Percentiles rank a stretch among this genome's conserved stretches.
These are phyloP conservation scores for Thielaviopsis ethacetica DNA, from an alignment of 2,329 filamentous ascomycete genomes.

Conservation along the genomic window DNA sequence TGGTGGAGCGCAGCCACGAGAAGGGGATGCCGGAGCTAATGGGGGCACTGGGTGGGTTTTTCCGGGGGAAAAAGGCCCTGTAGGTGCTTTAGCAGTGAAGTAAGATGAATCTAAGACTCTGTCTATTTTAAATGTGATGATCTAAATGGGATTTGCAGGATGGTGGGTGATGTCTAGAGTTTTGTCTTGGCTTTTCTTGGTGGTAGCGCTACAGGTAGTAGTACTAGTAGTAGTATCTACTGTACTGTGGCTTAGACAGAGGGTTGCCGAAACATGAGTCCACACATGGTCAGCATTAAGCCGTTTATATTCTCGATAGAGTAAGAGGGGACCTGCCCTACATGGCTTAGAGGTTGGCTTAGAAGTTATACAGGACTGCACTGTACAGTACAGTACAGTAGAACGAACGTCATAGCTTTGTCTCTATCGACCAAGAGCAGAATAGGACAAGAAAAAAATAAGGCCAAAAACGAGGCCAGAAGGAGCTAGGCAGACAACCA, in stretches of 20 bases:
- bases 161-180: neutral
- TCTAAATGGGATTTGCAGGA: neutral
- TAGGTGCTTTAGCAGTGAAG: neutral
- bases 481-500: neutral
- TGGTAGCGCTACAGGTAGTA: neutral
- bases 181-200: neutral
- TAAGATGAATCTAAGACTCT: neutral
- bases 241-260: neutral
- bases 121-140: neutral
- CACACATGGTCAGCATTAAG: neutral
- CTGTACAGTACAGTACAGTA: neutral
- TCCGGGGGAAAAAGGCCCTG: constrained; percentile 31
- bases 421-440: neutral
- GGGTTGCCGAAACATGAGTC: neutral
- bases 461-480: neutral
- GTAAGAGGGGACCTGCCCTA: neutral
- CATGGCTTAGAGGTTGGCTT: neutral
- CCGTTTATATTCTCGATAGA: too few species aligned
- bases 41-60: constrained; percentile 40
- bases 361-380: too few species aligned
- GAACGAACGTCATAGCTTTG: neutral
- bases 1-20: constrained; percentile 34
- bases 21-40: constrained; percentile 41
- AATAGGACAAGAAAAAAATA: too few species aligned
- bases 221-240: neutral